Evolutionary conservation across 23 red algal genomes (phyloP), one percentile per base, ranked within the genome.

Genomic region (Pyropia haitanensis): DNA sequence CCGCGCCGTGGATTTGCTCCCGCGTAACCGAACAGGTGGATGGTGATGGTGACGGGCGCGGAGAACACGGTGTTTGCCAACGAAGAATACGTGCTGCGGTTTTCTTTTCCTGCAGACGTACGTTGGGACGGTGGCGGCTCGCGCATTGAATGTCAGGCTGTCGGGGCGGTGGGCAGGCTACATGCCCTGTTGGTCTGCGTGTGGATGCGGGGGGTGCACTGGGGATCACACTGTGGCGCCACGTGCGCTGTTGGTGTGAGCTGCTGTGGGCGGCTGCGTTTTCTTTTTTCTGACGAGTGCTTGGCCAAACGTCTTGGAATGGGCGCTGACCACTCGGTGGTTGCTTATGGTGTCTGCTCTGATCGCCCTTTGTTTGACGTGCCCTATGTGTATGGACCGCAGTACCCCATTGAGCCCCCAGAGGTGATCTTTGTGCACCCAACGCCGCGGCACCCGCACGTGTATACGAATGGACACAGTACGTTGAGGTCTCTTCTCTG

Each of bases 391-490:
- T 8, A 15, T 58, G 22, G 21, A 51, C 2, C 6, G 27, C 27
- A 73, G 58, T 95, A 95, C 49, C 90, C 90, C 30, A 88, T 95
- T 71, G 90, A 95, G 65, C 63, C 90, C 14, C 90, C 90, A 3
- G 90, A 95, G 72, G 82, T 95, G 24, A 68, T 88, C 20, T 95
- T 95, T 83, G 51, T 88, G 29, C 75, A 58, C 32, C 90, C 90
- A 15, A 84, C 78, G 24, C 90, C 90, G 26, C 64, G 61, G 44
- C 90, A 95, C 65, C 90, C 76, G 5, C 90, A 95, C 34, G 78
- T 95, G n/a, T 95, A 95, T 51, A 81, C 80, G 5, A 95, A 95
- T 64, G 90, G 90, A 6, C 90, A 95, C 53, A 80, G 73, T 77
- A 67, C 34, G 73, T 67, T 48, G 10, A 14, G 5, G 18, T 67